Percentiles rank a stretch among this genome's conserved stretches.
phyloP scores from a whole-genome alignment of 2,329 filamentous ascomycete genomes.

The Penicillium sp. region DNA sequence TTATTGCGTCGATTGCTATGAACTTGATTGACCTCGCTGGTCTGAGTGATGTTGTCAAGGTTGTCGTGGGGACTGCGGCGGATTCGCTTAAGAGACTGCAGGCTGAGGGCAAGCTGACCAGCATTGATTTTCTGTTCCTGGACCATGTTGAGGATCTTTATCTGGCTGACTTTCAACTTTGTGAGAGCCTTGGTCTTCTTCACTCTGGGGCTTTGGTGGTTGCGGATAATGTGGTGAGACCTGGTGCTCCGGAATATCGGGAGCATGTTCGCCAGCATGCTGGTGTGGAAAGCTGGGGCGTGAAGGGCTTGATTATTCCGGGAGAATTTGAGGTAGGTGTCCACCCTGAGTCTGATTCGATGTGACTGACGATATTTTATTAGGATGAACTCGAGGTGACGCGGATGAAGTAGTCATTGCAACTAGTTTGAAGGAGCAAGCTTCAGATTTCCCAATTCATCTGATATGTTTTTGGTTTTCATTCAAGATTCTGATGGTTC shows the following conservation, averaged over 20 bases:
- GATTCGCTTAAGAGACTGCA: slow-evolving; percentile 10
- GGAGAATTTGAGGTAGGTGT: slow-evolving; percentile 11
- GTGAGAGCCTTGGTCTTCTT: slow-evolving; percentile 4
- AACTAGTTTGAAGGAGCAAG: background rate
- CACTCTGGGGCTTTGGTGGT: slow-evolving; percentile 10
- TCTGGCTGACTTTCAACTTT: slow-evolving; percentile 4
- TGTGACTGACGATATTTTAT: background rate
- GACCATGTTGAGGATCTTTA: slow-evolving; percentile 17
- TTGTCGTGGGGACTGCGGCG: slow-evolving; percentile 9
- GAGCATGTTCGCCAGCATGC: slow-evolving; percentile 8
- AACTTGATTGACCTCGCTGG: slow-evolving; percentile 14
- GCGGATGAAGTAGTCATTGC: background rate
- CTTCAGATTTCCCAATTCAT: background rate
- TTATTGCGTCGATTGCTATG: slow-evolving; percentile 15
- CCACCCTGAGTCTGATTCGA: background rate
- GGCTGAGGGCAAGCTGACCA: background rate
- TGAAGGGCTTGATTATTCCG: slow-evolving; percentile 13
- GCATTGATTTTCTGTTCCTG: slow-evolving; percentile 13
- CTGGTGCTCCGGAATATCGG: slow-evolving; percentile 13
- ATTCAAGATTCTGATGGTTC: too few relatives aligned
- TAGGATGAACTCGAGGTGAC: slow-evolving; percentile 10
- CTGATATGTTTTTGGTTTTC: background rate
- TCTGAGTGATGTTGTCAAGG: slow-evolving; percentile 11
- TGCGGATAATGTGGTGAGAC: slow-evolving; percentile 14
- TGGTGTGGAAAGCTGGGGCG: slow-evolving; percentile 9